Evolutionary conservation across 2,329 filamentous ascomycete species (phyloP), one percentile per base, ranked within the genome.

Genomic region (Trichoderma asperellum): DNA sequence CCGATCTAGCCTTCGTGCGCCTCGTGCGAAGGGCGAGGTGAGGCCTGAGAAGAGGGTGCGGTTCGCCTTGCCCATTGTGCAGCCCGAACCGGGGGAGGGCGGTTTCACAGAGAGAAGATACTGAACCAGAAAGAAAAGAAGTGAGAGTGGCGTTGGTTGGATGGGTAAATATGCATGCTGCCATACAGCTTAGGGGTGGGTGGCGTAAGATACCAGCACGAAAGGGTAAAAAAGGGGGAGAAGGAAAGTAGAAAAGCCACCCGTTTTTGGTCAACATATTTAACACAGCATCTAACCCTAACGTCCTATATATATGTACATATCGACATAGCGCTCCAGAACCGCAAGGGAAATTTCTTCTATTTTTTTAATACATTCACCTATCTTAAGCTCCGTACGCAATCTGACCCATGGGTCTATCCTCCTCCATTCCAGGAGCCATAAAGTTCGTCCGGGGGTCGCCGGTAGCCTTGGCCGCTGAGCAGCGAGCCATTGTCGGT

Each of bases 401-500:
- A 68, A 88, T 78, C 78, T 89, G 87, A 62, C 87, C 87, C 83
- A 87, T 84, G 4, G 87, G 87, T 80, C 83, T 86, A 74, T 88
- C 86, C 75, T 88, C 86, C 76, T 87, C 85, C 79, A 88, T 86
- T 67, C 91, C 92, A 27, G 90, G 85, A 66, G 91, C 91, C 90
- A 94, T 91, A 74, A 93, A 88, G 82, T 94, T 93, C 68, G 89
- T 94, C 80, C 92, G 86, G 69, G 91, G 88, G 82, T 94, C 92
- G 71, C 90, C 89, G 11, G 89, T 90, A 70, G 91, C 92, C 87
- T 97, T 98, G 74, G 94, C 92, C 65, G 93, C 95, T 61, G 94
- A 97, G 86, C 94, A 97, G 79, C 96, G 92, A 71, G 96, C 96
- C 96, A 99, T 99, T 70, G 96, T 99, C 63, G 96, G 94, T 72